A percentile compares a stretch with the other conserved stretches of the same genome.
These are phyloP conservation scores for Metschnikowia cubensis DNA, from an alignment of 805 yeast genomes.

Conservation along the genomic window DNA sequence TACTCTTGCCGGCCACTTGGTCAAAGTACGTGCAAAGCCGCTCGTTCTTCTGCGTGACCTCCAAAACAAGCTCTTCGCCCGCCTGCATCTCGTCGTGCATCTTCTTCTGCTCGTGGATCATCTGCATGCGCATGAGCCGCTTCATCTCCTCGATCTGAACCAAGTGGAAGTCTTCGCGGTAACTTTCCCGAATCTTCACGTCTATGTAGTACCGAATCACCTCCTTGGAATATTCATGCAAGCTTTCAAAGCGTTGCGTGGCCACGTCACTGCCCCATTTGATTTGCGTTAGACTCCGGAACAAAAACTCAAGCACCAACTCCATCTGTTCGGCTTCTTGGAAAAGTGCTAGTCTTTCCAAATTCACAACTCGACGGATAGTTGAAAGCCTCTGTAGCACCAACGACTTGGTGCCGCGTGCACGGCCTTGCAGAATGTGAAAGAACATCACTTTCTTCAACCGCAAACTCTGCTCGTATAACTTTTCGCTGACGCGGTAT, in stretches of 20 bases:
- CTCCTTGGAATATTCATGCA: conserved; percentile 11
- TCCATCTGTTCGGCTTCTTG: conserved; percentile 8
- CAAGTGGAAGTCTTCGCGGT: conserved; percentile 10
- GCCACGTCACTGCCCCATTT: conserved; percentile 8
- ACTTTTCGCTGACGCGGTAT: neutral
- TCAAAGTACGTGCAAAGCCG: conserved; percentile 10
- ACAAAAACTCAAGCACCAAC: conserved; percentile 10
- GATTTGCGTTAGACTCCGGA: conserved; percentile 12
- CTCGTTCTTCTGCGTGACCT: conserved; percentile 7
- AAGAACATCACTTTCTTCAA: conserved; percentile 5
- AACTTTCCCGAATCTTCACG: conserved; percentile 7
- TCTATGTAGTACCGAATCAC: conserved; percentile 12
- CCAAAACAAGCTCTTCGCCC: conserved; percentile 6
- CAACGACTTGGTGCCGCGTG: conserved; percentile 12
- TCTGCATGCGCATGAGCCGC: conserved; percentile 11
- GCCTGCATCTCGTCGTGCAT: conserved; percentile 12
- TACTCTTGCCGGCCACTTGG: conserved; percentile 4
- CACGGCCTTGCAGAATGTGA: conserved; percentile 11
- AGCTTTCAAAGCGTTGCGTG: conserved; percentile 4
- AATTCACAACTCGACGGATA: conserved; percentile 11
- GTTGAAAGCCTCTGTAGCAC: conserved; percentile 11
- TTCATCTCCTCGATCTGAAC: conserved; percentile 13
- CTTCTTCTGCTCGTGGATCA: conserved; percentile 11
- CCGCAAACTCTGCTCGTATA: neutral
- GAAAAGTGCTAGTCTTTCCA: conserved; percentile 13